Conservation (phyloP, 495 filamentous ascomycete genomes). For the Aspergillus incahuasiensis region DNA sequence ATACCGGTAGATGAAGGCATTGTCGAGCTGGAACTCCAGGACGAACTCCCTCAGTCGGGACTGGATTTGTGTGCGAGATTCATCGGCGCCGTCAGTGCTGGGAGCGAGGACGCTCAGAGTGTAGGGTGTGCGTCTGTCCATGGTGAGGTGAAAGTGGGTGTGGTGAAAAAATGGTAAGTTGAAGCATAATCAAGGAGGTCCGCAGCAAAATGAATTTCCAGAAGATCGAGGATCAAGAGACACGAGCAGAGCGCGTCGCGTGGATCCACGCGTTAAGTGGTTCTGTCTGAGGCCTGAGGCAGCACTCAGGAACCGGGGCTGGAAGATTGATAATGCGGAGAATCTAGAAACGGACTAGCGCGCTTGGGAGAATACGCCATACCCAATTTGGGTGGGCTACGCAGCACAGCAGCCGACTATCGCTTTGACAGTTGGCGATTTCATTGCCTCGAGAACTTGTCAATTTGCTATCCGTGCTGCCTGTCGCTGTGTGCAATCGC, state of each 20-base stretch:
- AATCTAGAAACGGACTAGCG: conserved; percentile 5
- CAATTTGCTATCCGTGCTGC: background rate
- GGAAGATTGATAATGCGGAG: conserved; percentile 10
- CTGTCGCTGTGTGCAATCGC: background rate
- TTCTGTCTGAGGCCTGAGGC: conserved; percentile 29
- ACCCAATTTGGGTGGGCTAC: conserved; percentile 34
- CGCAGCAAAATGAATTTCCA: conserved; percentile 23
- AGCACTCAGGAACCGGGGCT: background rate
- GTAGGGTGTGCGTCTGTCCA: conserved; percentile 88
- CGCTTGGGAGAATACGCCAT: conserved; percentile 18
- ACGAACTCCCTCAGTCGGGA: conserved; percentile 69
- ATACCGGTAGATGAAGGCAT: conserved; percentile 92
- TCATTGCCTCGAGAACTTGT: conserved; percentile 12
- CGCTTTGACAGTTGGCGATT: conserved; percentile 11
- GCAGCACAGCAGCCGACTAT: conserved; percentile 7
- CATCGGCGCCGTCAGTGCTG: conserved; percentile 57
- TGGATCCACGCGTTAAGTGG: conserved; percentile 43
- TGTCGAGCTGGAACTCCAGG: conserved; percentile 91
- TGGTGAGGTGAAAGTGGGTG: conserved; percentile 35
- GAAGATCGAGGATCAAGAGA: conserved; percentile 17
- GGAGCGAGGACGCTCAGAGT: conserved; percentile 74
- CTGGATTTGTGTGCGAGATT: conserved; percentile 53
- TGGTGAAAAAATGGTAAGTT: conserved; percentile 19
- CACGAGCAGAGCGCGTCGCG: conserved; percentile 33
- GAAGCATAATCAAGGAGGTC: conserved; percentile 11